Conservation (phyloP, 257 asterid species). For the Scutellaria galericulata region DNA sequence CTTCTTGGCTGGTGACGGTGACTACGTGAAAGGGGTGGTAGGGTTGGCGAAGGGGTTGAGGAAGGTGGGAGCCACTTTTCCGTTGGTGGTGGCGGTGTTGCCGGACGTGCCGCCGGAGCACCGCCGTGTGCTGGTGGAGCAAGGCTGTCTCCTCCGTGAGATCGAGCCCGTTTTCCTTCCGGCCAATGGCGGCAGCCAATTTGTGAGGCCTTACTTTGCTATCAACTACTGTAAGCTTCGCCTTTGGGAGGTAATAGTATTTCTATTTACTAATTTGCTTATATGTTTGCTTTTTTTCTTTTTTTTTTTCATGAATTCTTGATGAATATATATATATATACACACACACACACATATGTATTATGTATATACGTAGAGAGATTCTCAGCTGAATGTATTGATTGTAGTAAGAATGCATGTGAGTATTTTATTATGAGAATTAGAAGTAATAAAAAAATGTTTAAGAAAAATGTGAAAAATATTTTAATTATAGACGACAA, state of each 20-base stretch:
- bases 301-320: not conserved
- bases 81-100: slow-evolving; percentile 62
- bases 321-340: not conserved
- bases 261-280: no score
- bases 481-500: no score
- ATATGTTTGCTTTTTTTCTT: not conserved
- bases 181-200: slow-evolving; percentile 27
- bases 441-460: no score
- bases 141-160: slow-evolving; percentile 54
- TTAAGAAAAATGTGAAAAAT: no score
- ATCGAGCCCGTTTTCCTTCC: slow-evolving; percentile 45
- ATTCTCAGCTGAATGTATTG: no score
- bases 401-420: no score
- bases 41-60: slow-evolving; percentile 61
- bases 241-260: slow-evolving; percentile 54
- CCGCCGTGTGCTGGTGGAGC: slow-evolving; percentile 53
- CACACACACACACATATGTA: not conserved
- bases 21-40: slow-evolving; percentile 54
- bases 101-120: slow-evolving; percentile 64
- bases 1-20: slow-evolving; percentile 57
- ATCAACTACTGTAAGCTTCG: slow-evolving; percentile 59
- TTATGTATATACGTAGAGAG: no score
- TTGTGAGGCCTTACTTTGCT: slow-evolving; percentile 49
- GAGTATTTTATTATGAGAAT: no score
- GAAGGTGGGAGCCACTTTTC: slow-evolving; percentile 49